These are phyloP conservation scores for Didymosphaeria variabile DNA, from an alignment of 2,329 filamentous ascomycete species.

Conservation along the genomic window DNA sequence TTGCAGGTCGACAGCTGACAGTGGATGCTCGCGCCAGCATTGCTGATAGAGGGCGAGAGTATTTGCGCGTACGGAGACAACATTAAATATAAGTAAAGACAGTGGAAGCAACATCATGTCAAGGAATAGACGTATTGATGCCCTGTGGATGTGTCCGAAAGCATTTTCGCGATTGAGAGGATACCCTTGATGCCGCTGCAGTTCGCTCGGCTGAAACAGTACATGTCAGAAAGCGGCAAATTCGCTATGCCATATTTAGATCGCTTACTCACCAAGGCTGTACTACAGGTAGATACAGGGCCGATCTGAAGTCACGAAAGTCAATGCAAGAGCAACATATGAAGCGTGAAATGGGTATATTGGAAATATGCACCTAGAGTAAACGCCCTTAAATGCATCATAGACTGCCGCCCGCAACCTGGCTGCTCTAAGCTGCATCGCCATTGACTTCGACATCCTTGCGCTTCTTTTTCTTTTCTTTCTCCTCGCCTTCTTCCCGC, in stretches of 20 bases:
- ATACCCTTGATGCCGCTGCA: not conserved
- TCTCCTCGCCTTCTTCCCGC: slow-evolving; percentile 61
- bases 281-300: not conserved
- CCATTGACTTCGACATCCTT: slow-evolving; percentile 39
- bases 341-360: slow-evolving; percentile 21
- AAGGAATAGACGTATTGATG: not conserved
- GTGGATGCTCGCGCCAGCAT: slow-evolving; percentile 37
- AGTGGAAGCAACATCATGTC: slow-evolving; percentile 3
- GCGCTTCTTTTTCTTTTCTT: slow-evolving; percentile 53
- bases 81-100: not conserved
- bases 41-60: slow-evolving; percentile 26
- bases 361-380: slow-evolving; percentile 14
- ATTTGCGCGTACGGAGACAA: slow-evolving; percentile 3
- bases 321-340: not conserved
- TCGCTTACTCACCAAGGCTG: slow-evolving; percentile 19
- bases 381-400: slow-evolving; percentile 18
- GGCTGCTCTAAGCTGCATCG: slow-evolving; percentile 28
- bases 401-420: not conserved
- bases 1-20: slow-evolving; percentile 23
- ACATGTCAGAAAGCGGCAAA: slow-evolving; percentile 20
- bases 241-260: slow-evolving; percentile 15
- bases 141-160: not conserved
- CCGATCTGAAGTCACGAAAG: not conserved
- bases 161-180: not conserved
- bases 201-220: slow-evolving; percentile 20